Base-by-base conservation (phyloP, 2,329 filamentous ascomycete species). In the Alternaria brassicicola region DNA sequence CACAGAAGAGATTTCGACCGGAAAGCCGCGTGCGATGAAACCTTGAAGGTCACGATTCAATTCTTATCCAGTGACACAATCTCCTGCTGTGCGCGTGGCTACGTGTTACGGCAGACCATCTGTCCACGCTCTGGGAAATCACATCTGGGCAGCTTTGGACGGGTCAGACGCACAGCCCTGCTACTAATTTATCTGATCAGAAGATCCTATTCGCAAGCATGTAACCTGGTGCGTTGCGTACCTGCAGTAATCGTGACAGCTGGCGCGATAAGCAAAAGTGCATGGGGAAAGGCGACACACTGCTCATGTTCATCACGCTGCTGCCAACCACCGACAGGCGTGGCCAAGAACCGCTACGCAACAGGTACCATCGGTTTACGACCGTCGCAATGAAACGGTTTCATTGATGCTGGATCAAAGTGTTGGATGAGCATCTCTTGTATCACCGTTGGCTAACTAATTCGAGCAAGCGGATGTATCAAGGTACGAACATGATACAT, bases 21-120 rank as follows among this genome's bases (percentile, higher is more conserved):
- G 43, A 35, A 30, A 31, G 3, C 35, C 26, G 36, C 38, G 26
- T 55, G 31, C 26, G n/a, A 39, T 55, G n/a, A 19, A 43, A 45
- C 26, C n/a, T 50, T 19, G 30, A 39, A 21, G 21, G 0, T 6
- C 6, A 38, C 2, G 2, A 21, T 43, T 57, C 41, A 21, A 52
- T 41, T 30, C 15, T 39, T 30, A 3, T 23, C n/a, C 53, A 33
- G 25, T 45, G 33, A 23, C 38, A 55, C 51, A 55, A 25, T 45
- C 31, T 33, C 36, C 39, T 50, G 45, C 31, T 12, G 26, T 58
- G 17, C 55, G 55, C 51, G 38, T 55, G 51, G 31, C 50, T 47
- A 57, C 36, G 33, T 54, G 23, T 42, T 38, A 30, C n/a, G 36
- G 43, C 21, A 28, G 31, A 52, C 38, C 46, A 21, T n/a, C 36